A percentile compares a stretch with the other conserved stretches of the same genome.
Conservation (phyloP, 2,329 filamentous ascomycete species). For the Trichoderma gracile region DNA sequence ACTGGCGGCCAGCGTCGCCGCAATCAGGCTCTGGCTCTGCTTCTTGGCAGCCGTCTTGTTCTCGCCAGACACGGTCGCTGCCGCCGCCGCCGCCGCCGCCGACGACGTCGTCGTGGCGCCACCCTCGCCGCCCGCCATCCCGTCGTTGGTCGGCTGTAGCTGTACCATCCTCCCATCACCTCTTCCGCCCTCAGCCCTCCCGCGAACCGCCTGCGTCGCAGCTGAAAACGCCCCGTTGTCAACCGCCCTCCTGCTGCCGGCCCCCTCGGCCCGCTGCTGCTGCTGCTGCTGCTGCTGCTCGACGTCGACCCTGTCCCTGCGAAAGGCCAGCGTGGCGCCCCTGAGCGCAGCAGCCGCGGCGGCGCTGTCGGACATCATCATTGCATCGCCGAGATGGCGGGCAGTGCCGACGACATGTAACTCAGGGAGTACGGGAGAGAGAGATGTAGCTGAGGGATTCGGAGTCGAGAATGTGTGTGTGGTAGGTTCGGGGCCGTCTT, state of each 20-base stretch:
- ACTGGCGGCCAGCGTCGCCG: conserved; percentile 61
- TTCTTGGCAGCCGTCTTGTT: conserved; percentile 47
- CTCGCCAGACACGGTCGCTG: conserved; percentile 26
- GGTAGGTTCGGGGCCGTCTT: too few relatives aligned
- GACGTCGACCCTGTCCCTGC: conserved; percentile 33
- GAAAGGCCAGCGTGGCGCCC: conserved; percentile 58
- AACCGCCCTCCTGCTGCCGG: background rate
- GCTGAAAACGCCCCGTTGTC: conserved; percentile 48
- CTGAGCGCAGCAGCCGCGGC: conserved; percentile 49
- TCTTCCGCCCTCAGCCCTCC: background rate
- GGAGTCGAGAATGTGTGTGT: too few relatives aligned
- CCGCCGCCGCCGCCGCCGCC: conserved; percentile 21
- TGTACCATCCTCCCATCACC: background rate
- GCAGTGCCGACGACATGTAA: conserved; percentile 28
- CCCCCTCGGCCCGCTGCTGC: conserved; percentile 23
- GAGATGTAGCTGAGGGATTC: too few relatives aligned
- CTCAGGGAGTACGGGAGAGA: background rate
- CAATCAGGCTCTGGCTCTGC: conserved; percentile 57
- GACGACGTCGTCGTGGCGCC: conserved; percentile 28
- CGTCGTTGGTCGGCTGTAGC: conserved; percentile 15
- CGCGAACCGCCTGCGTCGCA: conserved; percentile 43
- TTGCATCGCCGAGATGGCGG: conserved; percentile 39
- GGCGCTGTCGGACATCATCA: conserved; percentile 43
- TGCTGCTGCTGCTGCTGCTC: conserved; percentile 13
- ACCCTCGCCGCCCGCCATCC: conserved; percentile 31